Percentiles rank a stretch among this genome's conserved stretches.
Evolutionary conservation across 305 asterid genomes (phyloP).

Genomic region (Fraxinus sp.): DNA sequence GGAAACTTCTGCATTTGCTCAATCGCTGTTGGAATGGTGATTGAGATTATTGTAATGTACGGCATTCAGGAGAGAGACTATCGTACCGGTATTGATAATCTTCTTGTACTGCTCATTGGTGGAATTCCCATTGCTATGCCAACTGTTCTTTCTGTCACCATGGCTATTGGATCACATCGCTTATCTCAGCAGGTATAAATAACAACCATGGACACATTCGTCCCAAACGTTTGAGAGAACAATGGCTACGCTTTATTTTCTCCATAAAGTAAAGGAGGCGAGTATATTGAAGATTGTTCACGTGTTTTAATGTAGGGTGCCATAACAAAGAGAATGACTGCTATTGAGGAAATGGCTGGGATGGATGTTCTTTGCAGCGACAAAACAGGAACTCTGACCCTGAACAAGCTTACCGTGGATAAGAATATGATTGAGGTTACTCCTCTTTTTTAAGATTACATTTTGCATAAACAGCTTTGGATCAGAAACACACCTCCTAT

Average conservation of each 20-base stretch:
- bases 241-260: background rate
- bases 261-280: background rate
- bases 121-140: conserved; percentile 72
- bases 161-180: conserved; percentile 72
- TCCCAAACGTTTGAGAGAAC: background rate
- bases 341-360: conserved; percentile 78
- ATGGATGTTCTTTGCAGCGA: conserved; percentile 75
- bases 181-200: conserved; percentile 52
- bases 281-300: background rate
- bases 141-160: conserved; percentile 64
- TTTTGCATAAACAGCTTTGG: background rate
- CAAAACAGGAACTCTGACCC: conserved; percentile 67
- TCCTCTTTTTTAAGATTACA: background rate
- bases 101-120: conserved; percentile 56
- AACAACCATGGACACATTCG: background rate
- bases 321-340: conserved; percentile 69
- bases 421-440: conserved; percentile 55
- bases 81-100: conserved; percentile 46
- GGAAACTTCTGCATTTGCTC: conserved; percentile 72
- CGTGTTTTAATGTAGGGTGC: conserved; percentile 45
- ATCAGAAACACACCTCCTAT: background rate
- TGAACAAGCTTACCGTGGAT: conserved; percentile 69
- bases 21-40: conserved; percentile 52
- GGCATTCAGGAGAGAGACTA: conserved; percentile 36
- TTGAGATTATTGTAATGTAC: conserved; percentile 45